Evolutionary conservation across 495 filamentous ascomycete genomes (phyloP), one percentile per base, ranked within the genome.

Genomic region (Aspergillus heteromorphus): DNA sequence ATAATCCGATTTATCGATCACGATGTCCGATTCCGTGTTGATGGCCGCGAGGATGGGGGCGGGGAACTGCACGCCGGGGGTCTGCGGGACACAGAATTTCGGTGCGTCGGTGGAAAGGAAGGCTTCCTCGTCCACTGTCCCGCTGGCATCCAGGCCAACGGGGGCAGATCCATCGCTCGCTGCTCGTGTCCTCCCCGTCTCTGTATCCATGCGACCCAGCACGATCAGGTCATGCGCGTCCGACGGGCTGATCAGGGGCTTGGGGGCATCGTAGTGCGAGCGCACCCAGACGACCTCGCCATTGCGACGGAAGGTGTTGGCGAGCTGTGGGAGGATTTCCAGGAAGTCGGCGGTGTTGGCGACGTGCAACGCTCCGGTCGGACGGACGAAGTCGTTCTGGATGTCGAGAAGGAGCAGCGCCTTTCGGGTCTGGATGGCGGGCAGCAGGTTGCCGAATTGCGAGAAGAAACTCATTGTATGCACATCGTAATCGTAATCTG

Each of bases 251-350:
- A 78, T 70, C 59, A 75, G 60, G 40, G 73, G 62, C 30, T 86
- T 80, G 27, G 83, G 79, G 36, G 73, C 73, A 59, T 87, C 83
- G 63, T 84, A 92, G 50, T 87, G 79, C 53, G 87, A 89, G 31
- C 85, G 87, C 34, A 95, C 81, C 91, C 92, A 97, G 64, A 97
- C 84, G 48, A 97, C 78, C 64, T 92, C 87, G 49, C 90, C 90
- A 20, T 75, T 71, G 13, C 81, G 81, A 47, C 93, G 89, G 63
- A 98, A 97, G 20, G 77, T 73, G 10, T 81, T 82, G 21, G 83
- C 82, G 6, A 98, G 73, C 1, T 77, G 67, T 9, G 84, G 76
- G 27, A 91, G 80, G 2, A 77, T 79, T 20, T 87, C 79, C 18
- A 93, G 65, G 48, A 91, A 88, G 13, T 85, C 82, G 8, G 80